Base-by-base conservation (phyloP, 108 stramenopile species). In the Ochromonas danica region DNA sequence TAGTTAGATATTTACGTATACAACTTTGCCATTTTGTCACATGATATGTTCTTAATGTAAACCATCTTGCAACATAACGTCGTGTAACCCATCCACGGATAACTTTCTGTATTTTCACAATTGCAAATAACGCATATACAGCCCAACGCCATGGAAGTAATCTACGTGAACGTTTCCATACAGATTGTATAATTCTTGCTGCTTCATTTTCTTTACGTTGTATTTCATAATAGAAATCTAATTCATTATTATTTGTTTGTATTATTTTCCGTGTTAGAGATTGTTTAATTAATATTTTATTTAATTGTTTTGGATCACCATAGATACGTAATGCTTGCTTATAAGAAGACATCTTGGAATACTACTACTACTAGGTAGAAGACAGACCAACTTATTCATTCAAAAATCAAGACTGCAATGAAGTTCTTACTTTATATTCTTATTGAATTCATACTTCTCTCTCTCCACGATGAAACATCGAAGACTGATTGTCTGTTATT, bases 101-200 rank as follows among this genome's bases (percentile, higher is more conserved):
- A 36, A 28, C 33, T 36, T 36, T 67, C 31, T 67, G 63, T 35
- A 67, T 67, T 36, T 28, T 67, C 3, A 67, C 63, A 67, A 67
- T 33, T 6, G 31, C 31, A 6, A 22, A 14, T 6, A 67, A 3
- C 17, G 35, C 35, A 35, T 10, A 6, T 10, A 33, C 63, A 28
- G 63, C 63, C 3, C 25, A 35, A 14, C 63, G 17, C 63, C 63
- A 67, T 6, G 63, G 63, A 14, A 67, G 35, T 36, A 67, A 67
- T 6, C 6, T 67, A 10, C 63, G 17, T 67, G 63, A 14, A 6
- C 63, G 3, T 67, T 25, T 28, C 63, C 63, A 67, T 10, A 25
- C 63, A 10, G 25, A 10, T 67, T 67, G 63, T 14, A 67, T 67
- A 10, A 36, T 33, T 67, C 25, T 67, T 25, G 63, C 63, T 33